Evolutionary conservation across 345 rosid genomes (phyloP), one percentile per base, ranked within the genome.

Genomic region (Balakata baccata): DNA sequence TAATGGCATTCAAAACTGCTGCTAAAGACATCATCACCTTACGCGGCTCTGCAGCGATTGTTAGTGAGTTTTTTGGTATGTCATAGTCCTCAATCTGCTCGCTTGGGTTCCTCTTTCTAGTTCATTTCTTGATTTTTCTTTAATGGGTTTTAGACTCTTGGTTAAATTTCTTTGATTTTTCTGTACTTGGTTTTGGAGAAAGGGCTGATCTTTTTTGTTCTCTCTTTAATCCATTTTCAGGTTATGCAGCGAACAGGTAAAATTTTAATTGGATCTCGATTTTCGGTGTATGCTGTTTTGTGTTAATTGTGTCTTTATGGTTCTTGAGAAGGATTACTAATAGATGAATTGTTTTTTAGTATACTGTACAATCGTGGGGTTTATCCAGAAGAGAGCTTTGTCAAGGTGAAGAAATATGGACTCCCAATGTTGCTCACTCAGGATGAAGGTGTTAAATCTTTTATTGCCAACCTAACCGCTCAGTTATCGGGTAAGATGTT

Each of bases 201-300:
- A 29, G 5, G 11, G 0, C 67, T 85, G 51, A 77, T 71, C 43
- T 66, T 66, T 69, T 25, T 34, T 57, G 12, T 6, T 69, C 29
- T 1, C 53, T 11, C 25, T 70, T 45, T 49, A 46, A 66, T 63
- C 73, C 54, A 59, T 69, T 72, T 66, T 72, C 86, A 94, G 98
- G 98, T 78, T 95, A 95, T 83, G 97, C 99, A 23, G 99, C 98
- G 7, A 95, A 92, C 90, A 95, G 98, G 99, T 92, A 78, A 73
- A 5, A 10, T 23, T 37, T 22, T 1, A 0, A 14, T 29, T 43
- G 63, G 69, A 43, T 76, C 45, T 37, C 66, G 61, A 61, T 2
- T 11, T 72, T 71, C 4, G 18, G 5, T 62, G 14, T 57, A 34
- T 71, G 14, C 46, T 17, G 5, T 64, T 8, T 68, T 6, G 7